Base-by-base conservation (phyloP, 352 stramenopile species). In the Thalassiosira sp. region DNA sequence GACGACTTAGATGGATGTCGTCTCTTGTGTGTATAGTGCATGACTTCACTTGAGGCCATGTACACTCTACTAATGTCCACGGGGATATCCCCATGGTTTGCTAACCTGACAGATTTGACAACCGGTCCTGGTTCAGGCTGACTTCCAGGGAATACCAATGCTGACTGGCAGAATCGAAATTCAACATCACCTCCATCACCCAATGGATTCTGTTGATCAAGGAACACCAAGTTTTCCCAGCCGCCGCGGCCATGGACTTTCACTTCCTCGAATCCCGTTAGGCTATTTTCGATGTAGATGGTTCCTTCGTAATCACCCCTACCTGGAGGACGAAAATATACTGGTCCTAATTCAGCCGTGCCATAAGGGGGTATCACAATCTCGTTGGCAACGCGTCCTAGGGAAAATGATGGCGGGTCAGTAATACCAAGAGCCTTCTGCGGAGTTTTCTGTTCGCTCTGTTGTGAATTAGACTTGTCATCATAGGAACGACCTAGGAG, bases 241-340 rank as follows among this genome's bases (percentile, higher is more conserved):
- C 74, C 46, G 13, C 85, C 83, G 16, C 76, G 58, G 5, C 86
- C 88, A 53, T 57, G 63, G 3, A 93, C 22, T 57, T 80, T 65
- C 2, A 93, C 63, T 72, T 84, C 56, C 79, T 93, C 88, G 42
- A 91, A 67, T 27, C 88, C 88, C 28, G 84, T 91, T 11, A 93
- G 57, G 37, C 80, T 90, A 66, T 93, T 93, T 45, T 91, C 87
- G 25, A 93, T 78, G 35, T 86, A 88, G 24, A 93, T 78, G 10
- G 83, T 81, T 11, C 77, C 77, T 62, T 80, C 61, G 57, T 88
- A 91, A 16, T 56, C 45, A 7, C 51, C 72, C 16, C 76, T 37
- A 40, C 80, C 74, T 43, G 88, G 80, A 45, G 88, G 88, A 31
- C 88, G 85, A 58, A 93, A 93, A 51, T 85, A 77, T 6, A 93